Evolutionary conservation across 1,139 yeast species (phyloP), one percentile per base, ranked within the genome.

Genomic region (Blastobotrys indianensis): DNA sequence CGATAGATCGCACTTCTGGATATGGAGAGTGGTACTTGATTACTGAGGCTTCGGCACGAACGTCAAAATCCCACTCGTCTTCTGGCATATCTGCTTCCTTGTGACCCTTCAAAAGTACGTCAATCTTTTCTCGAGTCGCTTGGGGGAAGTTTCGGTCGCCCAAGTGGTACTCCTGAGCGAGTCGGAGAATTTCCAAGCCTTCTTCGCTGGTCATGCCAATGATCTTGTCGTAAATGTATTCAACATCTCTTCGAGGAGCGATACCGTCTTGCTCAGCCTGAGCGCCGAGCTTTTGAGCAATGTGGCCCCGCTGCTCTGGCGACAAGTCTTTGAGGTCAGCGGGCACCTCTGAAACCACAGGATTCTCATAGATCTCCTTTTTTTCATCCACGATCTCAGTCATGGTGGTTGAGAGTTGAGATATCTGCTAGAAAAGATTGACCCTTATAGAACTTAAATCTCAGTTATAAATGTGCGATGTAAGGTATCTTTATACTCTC

Each of bases 1-100:
- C 68, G 29, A 77, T 75, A 4, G 85, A 70, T 51, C 85, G 68
- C 3, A 80, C 82, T 60, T 79, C 84, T 2, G 81, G 76, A 57
- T 80, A 80, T 1, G 84, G 82, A 1, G 83, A 79, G 59, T 72
- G 74, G 59, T 66, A 70, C 34, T 68, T 66, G 47, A 74, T 63
- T 40, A 74, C 52, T 35, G 65, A 66, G 12, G 75, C 74, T 51
- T 71, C 73, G 15, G 66, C 51, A 44, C 59, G 25, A 20, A 20
- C 25, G 25, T 20, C 62, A 15, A 61, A 49, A 47, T 63, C 66
- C 38, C 70, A 60, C 7, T 50, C 51, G n/a, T 39, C 28, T 10
- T 41, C 45, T 4, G 41, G 46, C 3, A 50, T 53, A 37, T 41
- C 42, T 3, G 47, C 47, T 29, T 50, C 45, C 8, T 51, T 50